Percentiles rank a stretch among this genome's conserved stretches.
These are phyloP conservation scores for Astragalus membranaceus DNA, from an alignment of 306 rosid genomes.

Conservation along the genomic window DNA sequence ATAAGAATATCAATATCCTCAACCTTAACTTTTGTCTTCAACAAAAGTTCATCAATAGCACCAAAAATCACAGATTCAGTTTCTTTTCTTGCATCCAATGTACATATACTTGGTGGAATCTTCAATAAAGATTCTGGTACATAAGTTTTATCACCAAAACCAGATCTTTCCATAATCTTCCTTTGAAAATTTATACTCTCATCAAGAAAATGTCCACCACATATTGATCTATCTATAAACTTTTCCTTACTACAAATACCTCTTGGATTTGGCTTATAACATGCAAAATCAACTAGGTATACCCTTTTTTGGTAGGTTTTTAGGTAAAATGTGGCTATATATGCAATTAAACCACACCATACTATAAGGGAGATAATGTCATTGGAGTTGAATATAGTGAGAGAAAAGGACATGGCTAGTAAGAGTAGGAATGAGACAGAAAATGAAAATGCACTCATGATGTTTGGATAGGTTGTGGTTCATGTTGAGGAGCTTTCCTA, in stretches of 20 bases:
- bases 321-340: background rate
- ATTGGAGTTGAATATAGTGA: background rate
- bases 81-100: background rate
- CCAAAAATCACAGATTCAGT: conserved; percentile 1
- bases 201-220: background rate
- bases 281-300: conserved; percentile 24
- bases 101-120: conserved; percentile 14
- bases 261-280: conserved; percentile 14
- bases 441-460: background rate
- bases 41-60: conserved; percentile 20
- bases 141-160: conserved; percentile 17
- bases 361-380: background rate
- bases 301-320: background rate
- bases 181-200: background rate
- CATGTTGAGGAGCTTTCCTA: background rate
- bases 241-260: conserved; percentile 9
- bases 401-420: background rate
- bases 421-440: background rate
- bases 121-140: background rate
- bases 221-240: background rate
- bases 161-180: conserved; percentile 4
- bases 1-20: conserved; percentile 19
- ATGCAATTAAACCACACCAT: background rate
- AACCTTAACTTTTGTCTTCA: conserved; percentile 19
- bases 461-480: background rate